Evolutionary conservation across 2,329 filamentous ascomycete genomes (phyloP), one percentile per base, ranked within the genome.

Genomic region (Claviceps sp.): DNA sequence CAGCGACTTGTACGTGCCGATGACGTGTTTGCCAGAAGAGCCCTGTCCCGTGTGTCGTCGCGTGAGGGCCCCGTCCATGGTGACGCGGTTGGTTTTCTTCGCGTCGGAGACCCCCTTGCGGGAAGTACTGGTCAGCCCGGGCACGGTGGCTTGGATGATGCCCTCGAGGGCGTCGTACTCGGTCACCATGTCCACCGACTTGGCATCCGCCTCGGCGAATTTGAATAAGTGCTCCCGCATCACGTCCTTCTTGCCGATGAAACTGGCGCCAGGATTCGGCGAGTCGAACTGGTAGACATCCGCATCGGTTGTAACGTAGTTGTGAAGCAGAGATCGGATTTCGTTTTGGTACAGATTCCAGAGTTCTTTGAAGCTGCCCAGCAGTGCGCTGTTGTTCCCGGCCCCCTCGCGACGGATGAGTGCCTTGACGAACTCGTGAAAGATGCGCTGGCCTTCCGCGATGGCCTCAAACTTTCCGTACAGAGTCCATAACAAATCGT

Each of bases 321-420:
- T 95, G 67, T 97, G 93, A 53, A 98, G 72, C 14, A 98, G 72
- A 5, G 90, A 94, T 43, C 90, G 82, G 58, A 98, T 97, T 74
- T 98, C 93, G 67, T 94, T 97, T 64, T 98, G 93, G 62, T 96
- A 91, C 7, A 98, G 73, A 63, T 96, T 95, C 94, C 94, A 98
- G 42, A 98, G 72, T 69, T 97, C 93, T 62, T 91, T 93, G 69
- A 98, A 98, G 52, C 89, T 89, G 52, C 88, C 84, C 5, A 88
- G 84, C 48, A 97, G 75, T 1, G 79, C 76, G 42, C 72, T 77
- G 59, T 80, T 71, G 72, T 84, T 72, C 66, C 81, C 67, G 16
- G 74, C 73, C 4, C 85, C 86, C 63, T 97, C 90, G 48, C 94
- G 82, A 56, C 84, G 82, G 51, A 91, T 82, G 54, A 98, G 86